A percentile compares a stretch with the other conserved stretches of the same genome.
Evolutionary conservation across 805 yeast species (phyloP).

Genomic region (Millerozyma miso): DNA sequence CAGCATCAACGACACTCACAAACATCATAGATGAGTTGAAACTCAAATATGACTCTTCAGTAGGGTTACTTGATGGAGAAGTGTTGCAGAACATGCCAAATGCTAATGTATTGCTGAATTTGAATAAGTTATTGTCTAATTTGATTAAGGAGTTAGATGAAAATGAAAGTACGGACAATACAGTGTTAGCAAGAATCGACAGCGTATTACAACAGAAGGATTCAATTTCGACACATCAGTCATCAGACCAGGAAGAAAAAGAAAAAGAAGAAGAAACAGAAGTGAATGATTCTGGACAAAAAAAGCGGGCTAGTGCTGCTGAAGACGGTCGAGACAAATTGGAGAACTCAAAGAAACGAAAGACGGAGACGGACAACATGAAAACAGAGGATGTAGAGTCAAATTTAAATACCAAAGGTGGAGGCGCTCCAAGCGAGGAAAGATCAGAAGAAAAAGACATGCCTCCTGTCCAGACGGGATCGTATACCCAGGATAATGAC

Average conservation of each 20-base stretch:
- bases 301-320: neutral
- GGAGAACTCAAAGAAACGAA: constrained; percentile 1
- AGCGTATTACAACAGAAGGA: neutral
- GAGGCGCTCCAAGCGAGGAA: constrained; percentile 5
- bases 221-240: neutral
- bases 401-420: constrained; percentile 4
- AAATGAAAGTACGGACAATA: constrained; percentile 28
- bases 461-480: constrained; percentile 46
- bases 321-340: neutral
- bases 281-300: neutral
- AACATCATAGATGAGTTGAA: constrained; percentile 50
- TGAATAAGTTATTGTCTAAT: constrained; percentile 40
- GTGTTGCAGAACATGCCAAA: constrained; percentile 38
- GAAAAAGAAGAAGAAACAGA: neutral
- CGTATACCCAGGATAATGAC: constrained; percentile 49
- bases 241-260: neutral
- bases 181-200: constrained; percentile 17
- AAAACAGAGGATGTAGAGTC: constrained; percentile 1
- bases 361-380: neutral
- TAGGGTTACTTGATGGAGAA: constrained; percentile 62
- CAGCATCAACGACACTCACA: constrained; percentile 42
- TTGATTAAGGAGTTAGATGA: constrained; percentile 35
- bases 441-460: constrained; percentile 17
- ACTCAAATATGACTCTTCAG: constrained; percentile 52
- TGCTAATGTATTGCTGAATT: constrained; percentile 41